Evolutionary conservation across 1,139 yeast species (phyloP).

Genomic region (Yamadazyma sp.): DNA sequence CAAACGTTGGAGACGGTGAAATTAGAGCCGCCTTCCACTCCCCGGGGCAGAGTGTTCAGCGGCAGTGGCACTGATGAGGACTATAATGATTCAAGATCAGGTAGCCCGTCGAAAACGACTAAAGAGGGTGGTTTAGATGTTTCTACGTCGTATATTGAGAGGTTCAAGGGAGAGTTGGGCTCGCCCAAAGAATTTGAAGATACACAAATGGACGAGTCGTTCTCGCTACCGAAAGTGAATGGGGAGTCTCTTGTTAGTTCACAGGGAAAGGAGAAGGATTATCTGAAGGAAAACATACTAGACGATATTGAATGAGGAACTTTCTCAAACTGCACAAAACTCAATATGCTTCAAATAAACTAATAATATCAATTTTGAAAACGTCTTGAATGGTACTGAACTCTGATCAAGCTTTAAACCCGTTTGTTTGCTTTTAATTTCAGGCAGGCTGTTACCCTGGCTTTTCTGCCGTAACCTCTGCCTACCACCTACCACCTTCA

Average conservation of each 20-base stretch:
- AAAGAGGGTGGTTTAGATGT: not conserved
- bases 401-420: too few relatives aligned
- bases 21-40: conserved; percentile 4
- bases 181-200: not conserved
- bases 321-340: too few relatives aligned
- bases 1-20: conserved; percentile 17
- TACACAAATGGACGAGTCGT: conserved; percentile 25
- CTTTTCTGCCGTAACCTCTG: too few relatives aligned
- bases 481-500: too few relatives aligned
- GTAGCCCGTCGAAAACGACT: not conserved
- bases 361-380: too few relatives aligned
- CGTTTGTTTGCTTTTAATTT: too few relatives aligned
- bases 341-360: too few relatives aligned
- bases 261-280: conserved; percentile 8
- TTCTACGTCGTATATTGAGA: conserved; percentile 4
- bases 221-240: conserved; percentile 30
- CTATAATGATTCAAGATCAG: not conserved
- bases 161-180: not conserved
- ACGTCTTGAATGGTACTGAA: too few relatives aligned
- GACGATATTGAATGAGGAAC: conserved; percentile 5
- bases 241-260: conserved; percentile 12
- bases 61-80: not conserved
- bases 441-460: too few relatives aligned
- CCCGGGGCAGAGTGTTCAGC: not conserved
- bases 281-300: conserved; percentile 10